Percentiles rank a stretch among this genome's conserved stretches.
Conservation (phyloP, 2,329 filamentous ascomycete species). For the Cordyceps cicadae region DNA sequence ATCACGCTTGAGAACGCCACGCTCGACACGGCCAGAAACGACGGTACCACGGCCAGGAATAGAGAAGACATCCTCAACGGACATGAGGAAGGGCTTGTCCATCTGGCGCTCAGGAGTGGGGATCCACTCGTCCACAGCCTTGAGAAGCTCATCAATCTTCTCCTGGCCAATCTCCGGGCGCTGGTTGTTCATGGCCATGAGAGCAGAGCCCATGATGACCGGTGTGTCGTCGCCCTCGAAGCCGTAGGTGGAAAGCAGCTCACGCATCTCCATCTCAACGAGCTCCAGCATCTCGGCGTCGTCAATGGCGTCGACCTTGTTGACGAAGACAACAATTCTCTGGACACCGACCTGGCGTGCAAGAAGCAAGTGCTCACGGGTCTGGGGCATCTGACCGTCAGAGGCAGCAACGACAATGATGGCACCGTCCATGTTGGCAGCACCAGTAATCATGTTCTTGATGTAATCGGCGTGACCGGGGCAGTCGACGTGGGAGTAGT, state of each 20-base stretch:
- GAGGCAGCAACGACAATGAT: slow-evolving; percentile 98
- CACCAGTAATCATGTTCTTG: slow-evolving; percentile 99
- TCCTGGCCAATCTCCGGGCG: slow-evolving; percentile 75
- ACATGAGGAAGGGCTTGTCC: slow-evolving; percentile 99
- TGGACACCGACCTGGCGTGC: slow-evolving; percentile 98
- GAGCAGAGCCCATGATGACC: slow-evolving; percentile 92
- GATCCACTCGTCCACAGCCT: slow-evolving; percentile 91
- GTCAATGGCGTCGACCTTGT: slow-evolving; percentile 97
- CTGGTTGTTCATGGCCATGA: slow-evolving; percentile 85
- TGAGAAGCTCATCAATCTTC: slow-evolving; percentile 87
- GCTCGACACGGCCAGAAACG: slow-evolving; percentile 93
- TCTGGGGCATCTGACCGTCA: slow-evolving; percentile 99
- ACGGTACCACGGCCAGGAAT: slow-evolving; percentile 93
- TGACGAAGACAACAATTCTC: slow-evolving; percentile 97
- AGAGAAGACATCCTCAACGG: slow-evolving; percentile 87
- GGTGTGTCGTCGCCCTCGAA: slow-evolving; percentile 98
- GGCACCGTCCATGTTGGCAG: slow-evolving; percentile 97
- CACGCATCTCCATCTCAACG: slow-evolving; percentile 99
- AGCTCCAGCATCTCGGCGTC: slow-evolving; percentile 99
- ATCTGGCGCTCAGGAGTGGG: slow-evolving; percentile 88
- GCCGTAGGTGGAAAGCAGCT: slow-evolving; percentile 83
- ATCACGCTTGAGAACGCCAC: slow-evolving; percentile 88
- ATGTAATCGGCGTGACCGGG: slow-evolving; percentile 99
- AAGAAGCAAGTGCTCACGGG: slow-evolving; percentile 92
- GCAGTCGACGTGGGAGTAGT: slow-evolving; percentile 99